Evolutionary conservation across 176 grass and related monocot species (phyloP).

Genomic region (Rhynchospora breviuscula): DNA sequence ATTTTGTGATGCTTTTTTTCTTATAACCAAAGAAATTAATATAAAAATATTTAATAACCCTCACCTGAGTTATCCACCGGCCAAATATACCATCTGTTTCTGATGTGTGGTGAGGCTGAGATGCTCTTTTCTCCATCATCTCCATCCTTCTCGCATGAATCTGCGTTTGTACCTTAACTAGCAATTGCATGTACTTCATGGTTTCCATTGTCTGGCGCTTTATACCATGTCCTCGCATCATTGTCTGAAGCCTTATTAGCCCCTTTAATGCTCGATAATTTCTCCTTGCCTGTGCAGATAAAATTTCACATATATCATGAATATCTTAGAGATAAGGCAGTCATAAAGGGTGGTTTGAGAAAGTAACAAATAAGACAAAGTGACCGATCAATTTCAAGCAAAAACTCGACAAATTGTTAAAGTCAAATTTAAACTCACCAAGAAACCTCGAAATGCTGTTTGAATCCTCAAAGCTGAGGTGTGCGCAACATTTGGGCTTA

Average conservation of each 20-base stretch:
- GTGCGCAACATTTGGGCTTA: conserved; percentile 36
- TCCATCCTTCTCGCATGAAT: conserved; percentile 65
- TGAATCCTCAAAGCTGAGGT: conserved; percentile 67
- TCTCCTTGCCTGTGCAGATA: conserved; percentile 50
- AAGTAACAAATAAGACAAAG: not conserved
- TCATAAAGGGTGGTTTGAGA: not conserved
- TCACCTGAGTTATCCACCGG: conserved; percentile 22
- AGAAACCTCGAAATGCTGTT: conserved; percentile 63
- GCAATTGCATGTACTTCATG: conserved; percentile 84
- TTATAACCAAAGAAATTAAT: not conserved
- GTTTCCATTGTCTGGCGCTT: conserved; percentile 74
- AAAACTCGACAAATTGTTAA: not conserved
- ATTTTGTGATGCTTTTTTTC: not conserved
- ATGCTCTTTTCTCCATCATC: conserved; percentile 68
- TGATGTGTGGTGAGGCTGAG: conserved; percentile 28
- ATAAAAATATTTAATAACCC: not conserved
- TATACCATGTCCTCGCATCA: conserved; percentile 57
- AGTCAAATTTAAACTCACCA: conserved; percentile 24
- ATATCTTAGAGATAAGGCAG: not conserved
- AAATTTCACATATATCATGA: not conserved
- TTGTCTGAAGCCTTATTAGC: conserved; percentile 71
- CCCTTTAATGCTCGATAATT: conserved; percentile 67
- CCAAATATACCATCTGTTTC: conserved; percentile 25
- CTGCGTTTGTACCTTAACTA: conserved; percentile 75
- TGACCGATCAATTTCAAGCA: not conserved